phyloP scores from a whole-genome alignment of 2,329 filamentous ascomycete genomes.

The Fusarium sp. region DNA sequence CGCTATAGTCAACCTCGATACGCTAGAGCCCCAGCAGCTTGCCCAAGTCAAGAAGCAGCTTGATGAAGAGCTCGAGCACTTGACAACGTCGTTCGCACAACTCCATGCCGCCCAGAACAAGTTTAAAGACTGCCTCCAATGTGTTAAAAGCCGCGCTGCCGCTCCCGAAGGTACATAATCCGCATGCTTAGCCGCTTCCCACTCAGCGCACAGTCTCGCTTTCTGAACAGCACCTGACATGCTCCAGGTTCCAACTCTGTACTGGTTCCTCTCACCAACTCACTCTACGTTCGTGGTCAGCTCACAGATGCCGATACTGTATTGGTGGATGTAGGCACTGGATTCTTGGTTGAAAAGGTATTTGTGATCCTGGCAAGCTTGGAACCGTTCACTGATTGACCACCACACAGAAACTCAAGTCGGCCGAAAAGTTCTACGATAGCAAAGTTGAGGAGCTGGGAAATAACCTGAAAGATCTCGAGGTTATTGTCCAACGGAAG shows the following conservation, averaged over 20 bases:
- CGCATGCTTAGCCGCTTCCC: not conserved
- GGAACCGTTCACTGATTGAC: constrained; percentile 18
- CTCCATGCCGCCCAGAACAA: constrained; percentile 89
- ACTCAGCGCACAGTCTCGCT: not conserved
- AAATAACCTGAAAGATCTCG: constrained; percentile 64
- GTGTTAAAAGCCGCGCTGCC: constrained; percentile 65
- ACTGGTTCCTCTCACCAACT: constrained; percentile 93
- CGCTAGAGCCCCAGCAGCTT: constrained; percentile 85
- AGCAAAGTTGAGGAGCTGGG: constrained; percentile 63
- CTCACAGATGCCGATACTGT: constrained; percentile 79
- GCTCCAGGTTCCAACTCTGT: constrained; percentile 62
- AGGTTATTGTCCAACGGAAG: constrained; percentile 72
- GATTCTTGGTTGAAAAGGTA: constrained; percentile 94
- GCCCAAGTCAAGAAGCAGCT: constrained; percentile 94
- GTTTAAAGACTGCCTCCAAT: constrained; percentile 88
- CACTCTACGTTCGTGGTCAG: constrained; percentile 89
- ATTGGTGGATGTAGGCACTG: constrained; percentile 91
- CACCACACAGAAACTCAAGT: constrained; percentile 58
- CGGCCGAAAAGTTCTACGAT: constrained; percentile 66
- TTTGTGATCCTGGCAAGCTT: not conserved
- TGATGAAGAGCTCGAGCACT: constrained; percentile 93
- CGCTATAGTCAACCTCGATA: constrained; percentile 69
- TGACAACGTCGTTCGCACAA: constrained; percentile 89
- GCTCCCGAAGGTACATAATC: constrained; percentile 44
- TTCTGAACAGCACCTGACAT: constrained; percentile 14